Conservation (phyloP, 1,284 basidiomycete species). For the Tilletia horrida region DNA sequence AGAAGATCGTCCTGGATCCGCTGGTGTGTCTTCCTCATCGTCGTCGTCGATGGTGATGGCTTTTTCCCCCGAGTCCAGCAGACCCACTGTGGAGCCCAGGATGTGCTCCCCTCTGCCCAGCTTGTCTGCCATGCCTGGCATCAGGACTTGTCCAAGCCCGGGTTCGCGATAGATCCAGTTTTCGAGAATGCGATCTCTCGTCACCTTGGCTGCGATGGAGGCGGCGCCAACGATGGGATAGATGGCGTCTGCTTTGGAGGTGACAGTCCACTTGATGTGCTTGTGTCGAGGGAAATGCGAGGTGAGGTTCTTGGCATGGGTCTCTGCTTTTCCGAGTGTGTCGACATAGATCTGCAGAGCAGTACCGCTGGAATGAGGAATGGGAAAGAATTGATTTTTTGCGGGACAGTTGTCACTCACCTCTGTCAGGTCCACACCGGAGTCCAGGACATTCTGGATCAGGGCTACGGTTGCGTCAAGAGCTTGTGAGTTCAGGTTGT, state of each 20-base stretch:
- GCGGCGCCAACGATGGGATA: conserved; percentile 97
- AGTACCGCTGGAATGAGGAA: conserved; percentile 2
- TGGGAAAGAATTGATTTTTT: background rate
- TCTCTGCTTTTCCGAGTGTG: conserved; percentile 80
- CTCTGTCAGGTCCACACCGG: conserved; percentile 77
- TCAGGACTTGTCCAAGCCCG: background rate
- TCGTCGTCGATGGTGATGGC: background rate
- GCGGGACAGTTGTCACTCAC: too few relatives aligned
- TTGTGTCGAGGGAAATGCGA: conserved; percentile 40
- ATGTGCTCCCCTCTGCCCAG: background rate
- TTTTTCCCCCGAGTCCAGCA: conserved; percentile 15
- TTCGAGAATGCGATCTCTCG: conserved; percentile 83
- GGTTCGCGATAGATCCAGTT: conserved; percentile 66
- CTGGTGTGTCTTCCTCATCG: background rate
- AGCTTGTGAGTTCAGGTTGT: conserved; percentile 88
- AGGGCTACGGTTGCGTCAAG: conserved; percentile 85
- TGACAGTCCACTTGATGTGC: conserved; percentile 71
- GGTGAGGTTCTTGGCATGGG: conserved; percentile 64
- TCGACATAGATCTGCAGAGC: conserved; percentile 80
- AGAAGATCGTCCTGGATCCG: too few relatives aligned
- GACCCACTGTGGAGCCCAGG: background rate
- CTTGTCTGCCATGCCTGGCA: conserved; percentile 1
- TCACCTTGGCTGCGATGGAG: conserved; percentile 93
- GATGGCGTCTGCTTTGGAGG: conserved; percentile 86
- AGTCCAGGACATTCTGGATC: conserved; percentile 75